These are phyloP conservation scores for Candida silvicultrix DNA, from an alignment of 805 yeast species.

Conservation along the genomic window DNA sequence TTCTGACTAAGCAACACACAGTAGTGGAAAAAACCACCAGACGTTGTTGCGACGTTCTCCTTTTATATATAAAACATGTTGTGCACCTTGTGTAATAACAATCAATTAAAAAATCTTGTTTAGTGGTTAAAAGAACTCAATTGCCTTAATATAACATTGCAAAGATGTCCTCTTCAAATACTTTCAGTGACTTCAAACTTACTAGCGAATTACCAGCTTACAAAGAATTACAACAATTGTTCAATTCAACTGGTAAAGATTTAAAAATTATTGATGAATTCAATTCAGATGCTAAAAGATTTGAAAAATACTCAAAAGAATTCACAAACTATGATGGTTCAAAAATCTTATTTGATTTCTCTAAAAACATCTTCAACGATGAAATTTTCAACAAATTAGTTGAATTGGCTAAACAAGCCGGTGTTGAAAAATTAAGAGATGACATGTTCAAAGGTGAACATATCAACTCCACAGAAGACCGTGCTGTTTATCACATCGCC, in stretches of 20 bases:
- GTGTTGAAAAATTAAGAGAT: slow-evolving; percentile 81
- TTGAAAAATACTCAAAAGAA: slow-evolving; percentile 66
- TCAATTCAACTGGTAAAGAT: slow-evolving; percentile 61
- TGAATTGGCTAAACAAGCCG: slow-evolving; percentile 84
- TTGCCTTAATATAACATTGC: neutral
- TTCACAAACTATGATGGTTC: slow-evolving; percentile 84
- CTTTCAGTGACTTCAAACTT: slow-evolving; percentile 27
- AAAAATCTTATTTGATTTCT: slow-evolving; percentile 87
- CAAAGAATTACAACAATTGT: slow-evolving; percentile 67
- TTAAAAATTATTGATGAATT: slow-evolving; percentile 72
- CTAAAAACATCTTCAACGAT: slow-evolving; percentile 89
- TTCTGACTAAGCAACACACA: neutral
- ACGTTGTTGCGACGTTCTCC: neutral
- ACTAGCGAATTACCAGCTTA: slow-evolving; percentile 79
- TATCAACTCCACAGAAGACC: slow-evolving; percentile 92
- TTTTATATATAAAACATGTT: neutral
- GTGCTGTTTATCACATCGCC: slow-evolving; percentile 97
- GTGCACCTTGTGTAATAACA: neutral
- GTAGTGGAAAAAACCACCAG: neutral
- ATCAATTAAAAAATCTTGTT: neutral
- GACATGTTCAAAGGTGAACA: slow-evolving; percentile 89
- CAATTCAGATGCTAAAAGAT: slow-evolving; percentile 66
- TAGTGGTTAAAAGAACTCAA: neutral
- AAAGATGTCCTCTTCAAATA: slow-evolving; percentile 2
- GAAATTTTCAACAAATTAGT: slow-evolving; percentile 64